Conservation (phyloP, 2,329 filamentous ascomycete genomes). For the Cryphonectria radicalis region DNA sequence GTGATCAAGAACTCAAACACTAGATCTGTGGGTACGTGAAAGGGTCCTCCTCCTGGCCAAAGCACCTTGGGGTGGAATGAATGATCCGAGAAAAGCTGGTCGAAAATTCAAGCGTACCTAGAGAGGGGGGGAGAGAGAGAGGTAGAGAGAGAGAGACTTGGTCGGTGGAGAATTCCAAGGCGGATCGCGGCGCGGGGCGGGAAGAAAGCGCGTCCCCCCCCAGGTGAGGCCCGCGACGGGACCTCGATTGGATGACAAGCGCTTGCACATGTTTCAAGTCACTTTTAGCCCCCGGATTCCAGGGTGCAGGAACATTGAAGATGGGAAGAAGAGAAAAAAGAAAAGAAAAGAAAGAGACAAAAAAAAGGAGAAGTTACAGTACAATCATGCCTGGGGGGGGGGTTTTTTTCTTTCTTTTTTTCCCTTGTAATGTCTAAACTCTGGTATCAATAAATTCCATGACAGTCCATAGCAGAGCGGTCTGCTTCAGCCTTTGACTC, state of each 20-base stretch:
- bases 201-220: slow-evolving; percentile 31
- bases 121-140: no score
- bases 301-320: slow-evolving; percentile 24
- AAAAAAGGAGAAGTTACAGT: no score
- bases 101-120: not conserved
- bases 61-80: not conserved
- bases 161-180: slow-evolving; percentile 19
- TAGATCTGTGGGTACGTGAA: not conserved
- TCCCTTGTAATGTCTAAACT: not conserved
- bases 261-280: slow-evolving; percentile 36
- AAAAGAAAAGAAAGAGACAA: no score
- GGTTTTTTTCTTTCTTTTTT: no score
- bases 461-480: not conserved
- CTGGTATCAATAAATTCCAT: not conserved
- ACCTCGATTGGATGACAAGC: slow-evolving; percentile 36
- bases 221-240: slow-evolving; percentile 29
- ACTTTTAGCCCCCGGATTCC: slow-evolving; percentile 30
- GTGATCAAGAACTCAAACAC: not conserved
- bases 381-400: no score
- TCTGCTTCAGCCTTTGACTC: not conserved
- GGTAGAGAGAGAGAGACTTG: not conserved
- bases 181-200: slow-evolving; percentile 22
- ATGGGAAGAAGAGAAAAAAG: not conserved
- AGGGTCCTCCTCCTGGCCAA: not conserved
- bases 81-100: slow-evolving; percentile 13